Conservation (phyloP, 805 yeast genomes). For the Lipomyces yamadae region DNA sequence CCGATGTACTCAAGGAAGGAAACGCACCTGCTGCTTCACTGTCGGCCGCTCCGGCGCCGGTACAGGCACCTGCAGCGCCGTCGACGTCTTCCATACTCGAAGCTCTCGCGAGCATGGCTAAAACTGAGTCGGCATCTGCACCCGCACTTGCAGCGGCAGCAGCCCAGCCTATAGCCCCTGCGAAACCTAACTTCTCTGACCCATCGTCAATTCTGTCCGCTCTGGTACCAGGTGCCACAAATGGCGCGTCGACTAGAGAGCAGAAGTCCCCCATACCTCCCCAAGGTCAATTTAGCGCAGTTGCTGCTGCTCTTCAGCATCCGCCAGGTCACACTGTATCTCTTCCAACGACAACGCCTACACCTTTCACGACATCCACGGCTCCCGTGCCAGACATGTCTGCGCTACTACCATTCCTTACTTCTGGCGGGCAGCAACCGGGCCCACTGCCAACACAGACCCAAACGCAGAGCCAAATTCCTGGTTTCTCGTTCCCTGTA, state of each 20-base stretch:
- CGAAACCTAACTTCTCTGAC: constrained; percentile 11
- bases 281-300: constrained; percentile 7
- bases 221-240: constrained; percentile 7
- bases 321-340: constrained; percentile 23
- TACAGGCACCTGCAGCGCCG: constrained; percentile 43
- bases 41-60: constrained; percentile 38
- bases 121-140: constrained; percentile 33
- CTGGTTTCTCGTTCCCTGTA: constrained; percentile 20
- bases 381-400: constrained; percentile 29
- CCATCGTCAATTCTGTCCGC: constrained; percentile 9
- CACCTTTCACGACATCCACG: constrained; percentile 29
- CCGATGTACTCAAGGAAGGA: constrained; percentile 13
- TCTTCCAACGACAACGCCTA: constrained; percentile 23
- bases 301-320: constrained; percentile 12
- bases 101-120: constrained; percentile 68
- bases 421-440: constrained; percentile 8
- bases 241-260: neutral
- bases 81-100: constrained; percentile 69
- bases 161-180: constrained; percentile 17
- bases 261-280: neutral
- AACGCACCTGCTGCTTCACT: constrained; percentile 25
- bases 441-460: constrained; percentile 1
- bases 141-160: constrained; percentile 6
- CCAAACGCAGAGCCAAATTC: constrained; percentile 14
- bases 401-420: constrained; percentile 12